A percentile compares a stretch with the other conserved stretches of the same genome.
Conservation (phyloP, 1,284 basidiomycete genomes). For the Rhodotorula sp. region DNA sequence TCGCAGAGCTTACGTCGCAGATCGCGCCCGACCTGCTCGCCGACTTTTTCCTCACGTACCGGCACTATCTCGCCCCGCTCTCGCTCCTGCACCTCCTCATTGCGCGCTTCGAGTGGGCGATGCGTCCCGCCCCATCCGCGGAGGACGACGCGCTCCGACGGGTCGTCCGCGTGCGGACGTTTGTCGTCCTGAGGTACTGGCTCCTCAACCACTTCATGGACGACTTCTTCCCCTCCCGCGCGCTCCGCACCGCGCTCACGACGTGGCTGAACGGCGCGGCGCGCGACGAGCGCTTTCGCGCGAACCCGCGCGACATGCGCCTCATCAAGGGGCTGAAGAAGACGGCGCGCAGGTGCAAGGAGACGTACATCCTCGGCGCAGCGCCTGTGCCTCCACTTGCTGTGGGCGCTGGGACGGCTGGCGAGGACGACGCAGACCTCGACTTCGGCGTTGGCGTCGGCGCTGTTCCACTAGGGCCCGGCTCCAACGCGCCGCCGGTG, state of each 20-base stretch:
- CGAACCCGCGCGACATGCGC: conserved; percentile 66
- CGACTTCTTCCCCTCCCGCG: conserved; percentile 78
- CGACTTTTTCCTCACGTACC: conserved; percentile 83
- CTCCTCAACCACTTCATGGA: conserved; percentile 79
- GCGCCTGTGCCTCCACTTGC: background rate
- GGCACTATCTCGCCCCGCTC: conserved; percentile 72
- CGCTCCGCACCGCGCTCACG: conserved; percentile 68
- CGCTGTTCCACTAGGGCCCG: background rate
- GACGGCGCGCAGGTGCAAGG: conserved; percentile 73
- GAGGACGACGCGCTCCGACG: conserved; percentile 61
- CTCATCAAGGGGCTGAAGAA: conserved; percentile 78
- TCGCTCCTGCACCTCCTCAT: conserved; percentile 77
- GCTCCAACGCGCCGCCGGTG: too few relatives aligned
- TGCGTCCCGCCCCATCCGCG: conserved; percentile 47
- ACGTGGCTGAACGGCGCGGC: conserved; percentile 74
- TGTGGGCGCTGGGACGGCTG: background rate
- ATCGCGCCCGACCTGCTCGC: conserved; percentile 75
- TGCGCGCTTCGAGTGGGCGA: conserved; percentile 81
- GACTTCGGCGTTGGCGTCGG: background rate
- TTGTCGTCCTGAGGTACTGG: conserved; percentile 83
- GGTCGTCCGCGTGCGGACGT: conserved; percentile 79
- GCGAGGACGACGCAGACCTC: conserved; percentile 29
- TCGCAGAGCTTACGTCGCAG: conserved; percentile 80
- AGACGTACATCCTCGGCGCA: conserved; percentile 52
- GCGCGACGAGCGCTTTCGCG: conserved; percentile 65